phyloP scores from a whole-genome alignment of 768 basidiomycete species.

The Suillus discolor region DNA sequence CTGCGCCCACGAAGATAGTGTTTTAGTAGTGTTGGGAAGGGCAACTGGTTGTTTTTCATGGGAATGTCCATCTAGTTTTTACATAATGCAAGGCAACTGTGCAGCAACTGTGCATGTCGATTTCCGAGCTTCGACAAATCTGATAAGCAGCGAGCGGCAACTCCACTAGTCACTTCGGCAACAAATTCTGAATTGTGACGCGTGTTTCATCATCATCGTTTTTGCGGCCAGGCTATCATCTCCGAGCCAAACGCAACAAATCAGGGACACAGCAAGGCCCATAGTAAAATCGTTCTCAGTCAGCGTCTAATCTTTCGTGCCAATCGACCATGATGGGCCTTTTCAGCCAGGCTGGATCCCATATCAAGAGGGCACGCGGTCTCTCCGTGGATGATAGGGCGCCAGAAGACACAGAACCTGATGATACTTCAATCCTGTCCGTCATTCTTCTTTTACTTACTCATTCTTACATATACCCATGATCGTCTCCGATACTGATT shows the following conservation, averaged over 20 bases:
- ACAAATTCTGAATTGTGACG: not conserved
- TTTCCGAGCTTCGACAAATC: not conserved
- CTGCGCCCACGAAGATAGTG: conserved; percentile 76
- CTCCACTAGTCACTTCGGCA: not conserved
- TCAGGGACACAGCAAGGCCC: conserved; percentile 5
- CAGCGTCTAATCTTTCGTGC: conserved; percentile 8
- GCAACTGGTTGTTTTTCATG: not conserved
- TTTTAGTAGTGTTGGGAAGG: conserved; percentile 43
- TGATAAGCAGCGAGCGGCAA: not conserved
- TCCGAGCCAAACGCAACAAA: not conserved
- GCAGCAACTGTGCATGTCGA: not conserved
- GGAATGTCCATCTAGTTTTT: not conserved
- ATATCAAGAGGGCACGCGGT: conserved; percentile 70
- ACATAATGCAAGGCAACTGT: not conserved
- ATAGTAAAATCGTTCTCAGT: not conserved
- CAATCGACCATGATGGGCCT: conserved; percentile 70
- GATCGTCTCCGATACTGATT: conserved; percentile 37
- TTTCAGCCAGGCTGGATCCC: conserved; percentile 69
- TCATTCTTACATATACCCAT: conserved; percentile 30
- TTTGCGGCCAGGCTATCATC: not conserved
- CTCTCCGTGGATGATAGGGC: conserved; percentile 66
- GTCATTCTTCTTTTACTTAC: conserved; percentile 38
- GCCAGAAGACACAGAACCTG: conserved; percentile 82
- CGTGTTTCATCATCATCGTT: not conserved
- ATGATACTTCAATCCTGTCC: conserved; percentile 88